Evolutionary conservation across 2,329 filamentous ascomycete species (phyloP).

Genomic region (Talaromyces islandicus): DNA sequence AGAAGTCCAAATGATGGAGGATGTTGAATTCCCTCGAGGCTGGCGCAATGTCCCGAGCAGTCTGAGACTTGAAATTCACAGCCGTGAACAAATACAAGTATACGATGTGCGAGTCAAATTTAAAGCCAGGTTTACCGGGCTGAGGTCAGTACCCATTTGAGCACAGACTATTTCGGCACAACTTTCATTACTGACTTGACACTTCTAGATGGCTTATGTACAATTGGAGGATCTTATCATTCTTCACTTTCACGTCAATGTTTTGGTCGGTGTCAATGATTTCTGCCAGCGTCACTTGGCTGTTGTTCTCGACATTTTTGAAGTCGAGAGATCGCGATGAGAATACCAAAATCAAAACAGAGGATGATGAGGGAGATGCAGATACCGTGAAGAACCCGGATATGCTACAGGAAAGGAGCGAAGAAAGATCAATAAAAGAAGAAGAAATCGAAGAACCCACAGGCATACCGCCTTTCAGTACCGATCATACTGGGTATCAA

Average conservation of each 20-base stretch:
- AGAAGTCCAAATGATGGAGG: slow-evolving; percentile 66
- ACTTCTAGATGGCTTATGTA: slow-evolving; percentile 71
- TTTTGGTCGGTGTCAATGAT: slow-evolving; percentile 76
- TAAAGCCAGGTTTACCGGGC: slow-evolving; percentile 66
- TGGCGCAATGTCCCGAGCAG: slow-evolving; percentile 48
- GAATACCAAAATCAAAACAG: slow-evolving; percentile 16
- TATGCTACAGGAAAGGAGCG: slow-evolving; percentile 1
- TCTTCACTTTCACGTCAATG: slow-evolving; percentile 58
- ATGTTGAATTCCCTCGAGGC: slow-evolving; percentile 58
- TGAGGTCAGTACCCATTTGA: slow-evolving; percentile 43
- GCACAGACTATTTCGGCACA: neutral
- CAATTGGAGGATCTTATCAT: slow-evolving; percentile 66
- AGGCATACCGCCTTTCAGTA: slow-evolving; percentile 14
- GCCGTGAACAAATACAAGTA: slow-evolving; percentile 64
- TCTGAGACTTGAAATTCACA: slow-evolving; percentile 63
- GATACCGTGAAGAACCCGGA: slow-evolving; percentile 14
- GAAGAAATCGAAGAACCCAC: slow-evolving; percentile 22
- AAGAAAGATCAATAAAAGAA: slow-evolving; percentile 19
- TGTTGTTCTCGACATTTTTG: slow-evolving; percentile 44
- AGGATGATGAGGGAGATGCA: neutral
- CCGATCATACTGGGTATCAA: slow-evolving; percentile 11
- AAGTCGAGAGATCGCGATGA: slow-evolving; percentile 20
- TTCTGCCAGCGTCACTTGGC: slow-evolving; percentile 62
- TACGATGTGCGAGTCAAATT: slow-evolving; percentile 66
- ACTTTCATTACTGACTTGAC: neutral